Conservation (phyloP, 2,329 filamentous ascomycete genomes). For the Claviceps paspali region DNA sequence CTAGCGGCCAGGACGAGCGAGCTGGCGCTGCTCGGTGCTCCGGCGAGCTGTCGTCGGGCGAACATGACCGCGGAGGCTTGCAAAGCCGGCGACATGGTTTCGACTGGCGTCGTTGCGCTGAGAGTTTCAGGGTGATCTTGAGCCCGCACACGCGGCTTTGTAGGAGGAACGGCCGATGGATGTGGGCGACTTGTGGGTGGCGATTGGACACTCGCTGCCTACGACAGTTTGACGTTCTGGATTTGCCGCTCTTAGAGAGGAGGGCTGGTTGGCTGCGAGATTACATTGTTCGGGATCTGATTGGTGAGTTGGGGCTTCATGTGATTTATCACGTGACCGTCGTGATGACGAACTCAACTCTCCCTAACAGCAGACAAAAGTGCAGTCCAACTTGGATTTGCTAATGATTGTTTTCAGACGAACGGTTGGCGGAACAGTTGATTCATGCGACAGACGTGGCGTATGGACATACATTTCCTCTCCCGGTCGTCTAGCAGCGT, state of each 20-base stretch:
- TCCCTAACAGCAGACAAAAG: too few species aligned
- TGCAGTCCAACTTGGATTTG: too few species aligned
- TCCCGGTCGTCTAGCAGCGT: too few species aligned
- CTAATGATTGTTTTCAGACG: too few species aligned
- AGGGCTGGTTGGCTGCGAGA: conserved; percentile 17
- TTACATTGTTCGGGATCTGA: conserved; percentile 25
- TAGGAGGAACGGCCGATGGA: conserved; percentile 2
- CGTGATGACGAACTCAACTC: too few species aligned
- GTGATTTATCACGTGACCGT: neutral
- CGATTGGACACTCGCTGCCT: conserved; percentile 11
- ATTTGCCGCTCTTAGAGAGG: conserved; percentile 1
- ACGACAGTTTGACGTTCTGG: conserved; percentile 4
- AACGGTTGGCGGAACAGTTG: too few species aligned
- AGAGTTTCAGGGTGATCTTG: neutral
- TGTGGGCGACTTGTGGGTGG: conserved; percentile 6
- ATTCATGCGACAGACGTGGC: too few species aligned
- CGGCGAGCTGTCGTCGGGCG: conserved; percentile 20
- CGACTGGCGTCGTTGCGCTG: neutral
- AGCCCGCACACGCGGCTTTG: conserved; percentile 1
- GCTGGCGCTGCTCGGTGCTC: conserved; percentile 10
- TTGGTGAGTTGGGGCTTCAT: conserved; percentile 13
- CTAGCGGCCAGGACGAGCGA: conserved; percentile 10
- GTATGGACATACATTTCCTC: too few species aligned
- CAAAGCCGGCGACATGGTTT: conserved; percentile 18
- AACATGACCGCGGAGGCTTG: conserved; percentile 18